phyloP scores from a whole-genome alignment of 306 rosid genomes.

The Dalbergia oliveri region DNA sequence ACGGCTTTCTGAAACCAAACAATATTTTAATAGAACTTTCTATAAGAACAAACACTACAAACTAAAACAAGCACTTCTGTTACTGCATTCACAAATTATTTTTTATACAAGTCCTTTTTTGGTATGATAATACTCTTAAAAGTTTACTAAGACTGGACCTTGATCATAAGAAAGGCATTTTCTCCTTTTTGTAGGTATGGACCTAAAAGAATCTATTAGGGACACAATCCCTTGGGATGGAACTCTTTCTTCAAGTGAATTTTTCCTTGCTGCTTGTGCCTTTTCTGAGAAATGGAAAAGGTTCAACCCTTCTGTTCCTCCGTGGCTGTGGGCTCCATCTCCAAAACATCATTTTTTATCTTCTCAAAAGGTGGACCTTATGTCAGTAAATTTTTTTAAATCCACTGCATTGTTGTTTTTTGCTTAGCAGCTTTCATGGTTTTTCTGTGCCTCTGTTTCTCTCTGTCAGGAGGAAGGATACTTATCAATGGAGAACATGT shows the following conservation, averaged over 20 bases:
- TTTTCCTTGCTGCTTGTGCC: slow-evolving; percentile 61
- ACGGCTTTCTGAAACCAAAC: too few species aligned
- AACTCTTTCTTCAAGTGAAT: slow-evolving; percentile 63
- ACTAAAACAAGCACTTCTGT: too few species aligned
- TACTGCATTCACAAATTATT: too few species aligned
- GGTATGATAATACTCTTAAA: too few species aligned
- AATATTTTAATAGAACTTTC: too few species aligned
- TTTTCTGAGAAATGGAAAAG: slow-evolving; percentile 70
- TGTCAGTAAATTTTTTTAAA: slow-evolving; percentile 12
- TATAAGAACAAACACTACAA: too few species aligned
- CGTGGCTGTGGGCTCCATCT: slow-evolving; percentile 74
- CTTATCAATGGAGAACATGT: slow-evolving; percentile 68
- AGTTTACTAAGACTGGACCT: background rate
- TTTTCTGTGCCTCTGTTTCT: background rate
- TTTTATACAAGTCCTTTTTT: too few species aligned
- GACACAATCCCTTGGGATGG: slow-evolving; percentile 67
- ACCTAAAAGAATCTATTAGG: slow-evolving; percentile 26
- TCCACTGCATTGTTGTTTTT: background rate
- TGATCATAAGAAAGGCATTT: slow-evolving; percentile 17
- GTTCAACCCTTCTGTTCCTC: slow-evolving; percentile 59
- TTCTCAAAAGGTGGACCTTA: slow-evolving; percentile 49
- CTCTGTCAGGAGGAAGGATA: slow-evolving; percentile 65
- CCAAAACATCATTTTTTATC: slow-evolving; percentile 50
- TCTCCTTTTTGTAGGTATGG: slow-evolving; percentile 45
- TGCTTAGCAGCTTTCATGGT: slow-evolving; percentile 10